phyloP scores from a whole-genome alignment of 2,329 filamentous ascomycete genomes.

The Purpureocillium lavendulum region DNA sequence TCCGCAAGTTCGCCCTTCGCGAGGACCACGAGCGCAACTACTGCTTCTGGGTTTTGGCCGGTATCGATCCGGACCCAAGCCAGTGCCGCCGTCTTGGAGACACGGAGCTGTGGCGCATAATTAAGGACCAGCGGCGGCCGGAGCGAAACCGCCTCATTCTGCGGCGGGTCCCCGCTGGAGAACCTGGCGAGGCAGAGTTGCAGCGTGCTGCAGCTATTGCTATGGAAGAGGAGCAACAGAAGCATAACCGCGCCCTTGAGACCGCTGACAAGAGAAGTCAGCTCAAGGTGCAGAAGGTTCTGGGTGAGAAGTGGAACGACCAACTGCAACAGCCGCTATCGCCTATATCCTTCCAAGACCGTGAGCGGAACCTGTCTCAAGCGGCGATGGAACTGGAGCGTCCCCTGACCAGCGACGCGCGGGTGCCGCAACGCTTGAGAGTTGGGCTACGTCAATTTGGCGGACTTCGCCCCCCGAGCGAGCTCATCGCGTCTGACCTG shows the following conservation, averaged over 20 bases:
- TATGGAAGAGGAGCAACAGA: slow-evolving; percentile 73
- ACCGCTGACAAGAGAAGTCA: slow-evolving; percentile 68
- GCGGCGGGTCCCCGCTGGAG: slow-evolving; percentile 83
- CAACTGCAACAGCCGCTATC: slow-evolving; percentile 78
- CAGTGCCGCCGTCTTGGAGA: slow-evolving; percentile 79
- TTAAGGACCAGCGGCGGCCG: slow-evolving; percentile 74
- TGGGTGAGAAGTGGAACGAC: slow-evolving; percentile 79
- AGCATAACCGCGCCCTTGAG: slow-evolving; percentile 55
- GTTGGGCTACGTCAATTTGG: slow-evolving; percentile 71
- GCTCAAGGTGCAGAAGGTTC: slow-evolving; percentile 79
- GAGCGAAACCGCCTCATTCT: slow-evolving; percentile 89
- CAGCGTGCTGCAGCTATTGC: slow-evolving; percentile 83
- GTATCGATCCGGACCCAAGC: slow-evolving; percentile 71
- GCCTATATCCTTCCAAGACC: slow-evolving; percentile 63
- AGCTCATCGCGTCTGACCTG: slow-evolving; percentile 92
- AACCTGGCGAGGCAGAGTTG: slow-evolving; percentile 80
- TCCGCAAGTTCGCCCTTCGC: slow-evolving; percentile 79
- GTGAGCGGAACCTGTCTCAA: slow-evolving; percentile 58
- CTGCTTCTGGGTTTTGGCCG: slow-evolving; percentile 90
- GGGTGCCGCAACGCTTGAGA: slow-evolving; percentile 37
- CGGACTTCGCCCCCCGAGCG: slow-evolving; percentile 85
- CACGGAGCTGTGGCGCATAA: slow-evolving; percentile 81
- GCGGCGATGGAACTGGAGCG: slow-evolving; percentile 50
- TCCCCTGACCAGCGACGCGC: slow-evolving; percentile 39
- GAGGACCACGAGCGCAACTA: slow-evolving; percentile 92